phyloP scores from a whole-genome alignment of 352 stramenopile genomes.

The Lagenidium sp. region DNA sequence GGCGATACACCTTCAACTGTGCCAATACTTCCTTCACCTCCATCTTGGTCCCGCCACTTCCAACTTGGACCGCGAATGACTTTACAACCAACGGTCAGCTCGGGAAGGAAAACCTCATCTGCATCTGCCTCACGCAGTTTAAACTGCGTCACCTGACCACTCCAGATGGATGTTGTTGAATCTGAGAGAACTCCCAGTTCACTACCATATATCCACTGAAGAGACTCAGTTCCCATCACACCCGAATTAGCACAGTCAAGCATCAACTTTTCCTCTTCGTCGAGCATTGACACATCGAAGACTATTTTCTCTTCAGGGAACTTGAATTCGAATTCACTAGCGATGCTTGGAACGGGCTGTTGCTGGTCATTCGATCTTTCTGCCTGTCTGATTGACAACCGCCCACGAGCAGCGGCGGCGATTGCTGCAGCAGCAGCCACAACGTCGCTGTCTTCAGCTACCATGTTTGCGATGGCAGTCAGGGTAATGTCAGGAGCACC shows the following conservation, averaged over 20 bases:
- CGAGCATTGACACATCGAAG: conserved; percentile 55
- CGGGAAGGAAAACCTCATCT: conserved; percentile 28
- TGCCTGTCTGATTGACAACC: conserved; percentile 32
- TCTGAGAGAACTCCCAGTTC: conserved; percentile 71
- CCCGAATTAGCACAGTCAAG: conserved; percentile 61
- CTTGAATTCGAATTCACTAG: conserved; percentile 50
- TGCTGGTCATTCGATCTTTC: conserved; percentile 8
- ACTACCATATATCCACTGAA: conserved; percentile 57
- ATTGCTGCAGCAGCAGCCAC: conserved; percentile 43
- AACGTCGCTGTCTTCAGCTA: conserved; percentile 70
- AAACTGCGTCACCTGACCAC: conserved; percentile 65
- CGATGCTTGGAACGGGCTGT: too few relatives aligned
- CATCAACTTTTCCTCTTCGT: conserved; percentile 29
- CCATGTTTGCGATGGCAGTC: conserved; percentile 82
- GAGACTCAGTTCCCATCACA: conserved; percentile 49
- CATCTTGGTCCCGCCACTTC: conserved; percentile 87
- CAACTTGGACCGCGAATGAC: conserved; percentile 87
- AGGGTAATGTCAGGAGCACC: conserved; percentile 69
- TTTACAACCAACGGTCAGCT: conserved; percentile 75
- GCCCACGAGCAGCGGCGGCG: conserved; percentile 22
- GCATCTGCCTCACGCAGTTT: conserved; percentile 36
- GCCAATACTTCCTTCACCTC: conserved; percentile 74
- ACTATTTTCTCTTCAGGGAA: conserved; percentile 55
- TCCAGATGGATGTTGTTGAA: conserved; percentile 60
- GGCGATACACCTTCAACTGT: conserved; percentile 78